phyloP scores from a whole-genome alignment of 2,329 filamentous ascomycete species.

The Fusarium pseudoanthophilum region DNA sequence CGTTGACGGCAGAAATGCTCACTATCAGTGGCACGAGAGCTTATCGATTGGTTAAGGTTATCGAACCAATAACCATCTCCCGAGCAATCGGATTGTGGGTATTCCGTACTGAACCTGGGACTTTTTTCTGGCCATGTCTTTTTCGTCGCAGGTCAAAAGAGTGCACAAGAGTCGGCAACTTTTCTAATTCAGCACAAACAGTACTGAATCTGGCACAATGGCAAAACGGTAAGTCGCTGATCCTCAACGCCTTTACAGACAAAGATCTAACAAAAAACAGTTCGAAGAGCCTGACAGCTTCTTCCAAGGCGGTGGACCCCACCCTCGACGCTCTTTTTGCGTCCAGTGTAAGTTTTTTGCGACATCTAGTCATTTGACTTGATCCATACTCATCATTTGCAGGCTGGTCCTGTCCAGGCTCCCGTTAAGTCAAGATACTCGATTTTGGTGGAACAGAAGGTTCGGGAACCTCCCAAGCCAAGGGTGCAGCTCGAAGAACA shows the following conservation, averaged over 20 bases:
- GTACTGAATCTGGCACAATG: conserved; percentile 30
- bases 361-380: conserved; percentile 5
- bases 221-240: conserved; percentile 37
- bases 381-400: conserved; percentile 26
- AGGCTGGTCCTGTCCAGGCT: conserved; percentile 64
- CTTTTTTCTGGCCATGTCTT: conserved; percentile 43
- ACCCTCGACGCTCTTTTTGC: conserved; percentile 76
- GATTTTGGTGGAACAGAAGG: conserved; percentile 50
- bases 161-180: conserved; percentile 18
- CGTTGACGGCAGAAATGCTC: conserved; percentile 45
- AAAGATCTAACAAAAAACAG: conserved; percentile 45
- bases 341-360: conserved; percentile 69
- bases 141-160: conserved; percentile 35
- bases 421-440: conserved; percentile 59
- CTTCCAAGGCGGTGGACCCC: conserved; percentile 72
- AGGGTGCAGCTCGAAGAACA: conserved; percentile 46
- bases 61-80: conserved; percentile 10
- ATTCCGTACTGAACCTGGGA: conserved; percentile 23
- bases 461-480: conserved; percentile 41
- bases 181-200: conserved; percentile 6
- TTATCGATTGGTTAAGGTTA: conserved; percentile 22
- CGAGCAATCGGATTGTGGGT: conserved; percentile 32
- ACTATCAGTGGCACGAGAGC: not conserved
- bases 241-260: conserved; percentile 1
- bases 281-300: conserved; percentile 54